Evolutionary conservation across 345 rosid genomes (phyloP).

Genomic region (Carallia pectinifolia): DNA sequence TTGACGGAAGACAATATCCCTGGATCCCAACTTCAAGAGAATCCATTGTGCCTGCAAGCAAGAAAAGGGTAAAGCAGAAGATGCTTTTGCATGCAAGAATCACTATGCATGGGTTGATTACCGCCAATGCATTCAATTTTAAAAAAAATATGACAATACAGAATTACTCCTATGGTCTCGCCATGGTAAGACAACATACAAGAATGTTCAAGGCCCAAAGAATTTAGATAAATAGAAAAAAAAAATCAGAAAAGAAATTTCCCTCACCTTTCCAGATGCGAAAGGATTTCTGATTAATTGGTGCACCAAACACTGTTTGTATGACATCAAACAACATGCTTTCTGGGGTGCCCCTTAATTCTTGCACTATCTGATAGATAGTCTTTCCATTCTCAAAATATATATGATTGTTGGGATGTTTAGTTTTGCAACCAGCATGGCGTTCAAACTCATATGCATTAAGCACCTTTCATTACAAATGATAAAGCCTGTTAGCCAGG

Average conservation of each 20-base stretch:
- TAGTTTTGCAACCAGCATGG: constrained; percentile 86
- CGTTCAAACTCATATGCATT: constrained; percentile 87
- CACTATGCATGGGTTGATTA: no score
- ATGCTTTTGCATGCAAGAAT: no score
- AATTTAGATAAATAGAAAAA: background rate
- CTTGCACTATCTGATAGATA: constrained; percentile 89
- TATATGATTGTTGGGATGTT: constrained; percentile 91
- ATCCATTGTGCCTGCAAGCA: no score
- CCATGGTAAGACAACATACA: background rate
- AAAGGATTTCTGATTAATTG: constrained; percentile 82
- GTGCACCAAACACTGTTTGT: constrained; percentile 78
- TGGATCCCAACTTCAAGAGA: no score
- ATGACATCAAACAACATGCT: constrained; percentile 69
- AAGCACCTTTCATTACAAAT: constrained; percentile 49
- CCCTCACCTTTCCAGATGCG: constrained; percentile 78
- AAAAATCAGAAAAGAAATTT: background rate
- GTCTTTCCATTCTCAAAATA: constrained; percentile 94
- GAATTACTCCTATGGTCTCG: no score
- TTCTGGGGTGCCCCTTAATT: constrained; percentile 74
- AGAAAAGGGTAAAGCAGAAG: no score
- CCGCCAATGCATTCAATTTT: no score
- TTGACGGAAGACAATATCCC: no score
- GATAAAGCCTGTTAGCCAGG: constrained; percentile 9
- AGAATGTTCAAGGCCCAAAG: background rate
- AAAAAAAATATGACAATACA: no score